Percentiles rank a stretch among this genome's conserved stretches.
Conservation (phyloP, 108 stramenopile species). For the Cyclostephanos tholiformis region DNA sequence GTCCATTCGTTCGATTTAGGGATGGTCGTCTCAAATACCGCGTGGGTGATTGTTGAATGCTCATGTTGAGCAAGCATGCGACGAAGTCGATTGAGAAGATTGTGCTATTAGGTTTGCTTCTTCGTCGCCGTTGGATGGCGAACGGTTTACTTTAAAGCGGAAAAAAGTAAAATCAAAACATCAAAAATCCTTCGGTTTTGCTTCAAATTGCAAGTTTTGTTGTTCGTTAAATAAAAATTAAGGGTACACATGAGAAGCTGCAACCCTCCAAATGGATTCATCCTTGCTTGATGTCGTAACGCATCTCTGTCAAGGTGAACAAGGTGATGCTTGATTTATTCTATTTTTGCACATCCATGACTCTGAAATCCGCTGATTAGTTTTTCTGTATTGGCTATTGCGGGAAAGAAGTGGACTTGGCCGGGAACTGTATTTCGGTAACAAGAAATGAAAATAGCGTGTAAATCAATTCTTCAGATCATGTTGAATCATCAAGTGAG, state of each 20-base stretch:
- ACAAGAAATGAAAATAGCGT: neutral
- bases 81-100: neutral
- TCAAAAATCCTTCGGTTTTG: too few relatives aligned
- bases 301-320: too few relatives aligned
- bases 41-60: conserved; percentile 5
- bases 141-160: too few relatives aligned
- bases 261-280: too few relatives aligned
- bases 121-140: too few relatives aligned
- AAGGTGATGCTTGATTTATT: neutral
- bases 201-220: too few relatives aligned
- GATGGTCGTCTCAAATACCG: neutral
- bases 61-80: neutral
- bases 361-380: conserved; percentile 40
- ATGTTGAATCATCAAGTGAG: neutral
- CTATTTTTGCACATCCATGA: conserved; percentile 49
- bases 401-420: conserved; percentile 68
- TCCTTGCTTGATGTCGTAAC: too few relatives aligned
- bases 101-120: too few relatives aligned
- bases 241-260: too few relatives aligned
- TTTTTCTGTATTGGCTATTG: conserved; percentile 52
- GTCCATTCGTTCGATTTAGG: conserved; percentile 28
- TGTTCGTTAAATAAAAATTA: too few relatives aligned
- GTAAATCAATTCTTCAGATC: neutral
- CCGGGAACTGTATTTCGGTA: conserved; percentile 38
- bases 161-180: too few relatives aligned